A percentile compares a stretch with the other conserved stretches of the same genome.
Conservation (phyloP, 768 basidiomycete genomes). For the Podaxis sp. region DNA sequence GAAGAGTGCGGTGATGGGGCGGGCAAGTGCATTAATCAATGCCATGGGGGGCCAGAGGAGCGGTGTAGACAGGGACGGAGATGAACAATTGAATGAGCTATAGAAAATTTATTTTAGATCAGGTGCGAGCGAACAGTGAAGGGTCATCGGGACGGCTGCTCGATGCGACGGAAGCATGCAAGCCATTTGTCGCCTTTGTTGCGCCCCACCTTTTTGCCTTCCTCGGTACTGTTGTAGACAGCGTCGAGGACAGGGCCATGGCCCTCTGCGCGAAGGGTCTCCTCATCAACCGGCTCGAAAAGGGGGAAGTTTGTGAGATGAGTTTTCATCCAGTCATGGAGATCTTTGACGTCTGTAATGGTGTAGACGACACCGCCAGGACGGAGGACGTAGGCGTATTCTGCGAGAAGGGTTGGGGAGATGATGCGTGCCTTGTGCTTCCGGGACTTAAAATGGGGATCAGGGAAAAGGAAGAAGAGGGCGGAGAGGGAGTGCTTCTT, state of each 20-base stretch:
- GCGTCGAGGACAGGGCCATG: conserved; percentile 79
- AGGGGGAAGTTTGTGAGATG: conserved; percentile 88
- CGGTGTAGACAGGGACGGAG: conserved; percentile 30
- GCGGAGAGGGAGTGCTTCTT: conserved; percentile 85
- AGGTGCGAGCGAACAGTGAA: too few relatives aligned
- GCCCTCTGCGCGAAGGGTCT: conserved; percentile 71
- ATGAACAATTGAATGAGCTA: conserved; percentile 37
- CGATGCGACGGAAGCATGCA: conserved; percentile 80
- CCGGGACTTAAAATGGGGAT: conserved; percentile 96
- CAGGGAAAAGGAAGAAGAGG: conserved; percentile 97
- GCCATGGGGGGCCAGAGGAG: conserved; percentile 24
- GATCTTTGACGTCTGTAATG: conserved; percentile 93
- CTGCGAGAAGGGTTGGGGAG: conserved; percentile 94
- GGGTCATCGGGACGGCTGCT: conserved; percentile 20
- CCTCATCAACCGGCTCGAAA: conserved; percentile 78
- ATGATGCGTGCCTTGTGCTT: conserved; percentile 99
- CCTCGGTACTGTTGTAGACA: conserved; percentile 85
- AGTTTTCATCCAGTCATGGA: conserved; percentile 92
- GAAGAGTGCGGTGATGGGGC: conserved; percentile 62
- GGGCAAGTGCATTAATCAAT: conserved; percentile 60
- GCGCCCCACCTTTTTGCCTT: conserved; percentile 94
- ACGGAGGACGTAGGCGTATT: conserved; percentile 91
- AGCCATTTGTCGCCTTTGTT: conserved; percentile 91
- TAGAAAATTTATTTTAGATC: conserved; percentile 17
- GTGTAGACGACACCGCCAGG: conserved; percentile 98